Conservation (phyloP, 164 flowering plant genomes). For the Vitis rotundifolia region DNA sequence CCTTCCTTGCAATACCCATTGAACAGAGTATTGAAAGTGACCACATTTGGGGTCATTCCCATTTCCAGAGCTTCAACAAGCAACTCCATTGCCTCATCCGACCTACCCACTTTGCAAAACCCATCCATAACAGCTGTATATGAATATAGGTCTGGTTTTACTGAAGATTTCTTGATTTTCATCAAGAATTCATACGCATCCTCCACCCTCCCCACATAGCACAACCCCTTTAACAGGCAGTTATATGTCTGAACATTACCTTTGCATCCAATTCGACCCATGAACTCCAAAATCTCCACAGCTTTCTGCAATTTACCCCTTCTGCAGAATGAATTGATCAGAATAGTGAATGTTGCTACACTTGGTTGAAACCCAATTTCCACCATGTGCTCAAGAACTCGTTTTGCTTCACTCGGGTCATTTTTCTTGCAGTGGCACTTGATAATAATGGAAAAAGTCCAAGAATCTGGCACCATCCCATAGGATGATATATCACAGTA, state of each 20-base stretch:
- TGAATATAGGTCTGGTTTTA: slow-evolving; percentile 65
- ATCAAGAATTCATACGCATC: slow-evolving; percentile 60
- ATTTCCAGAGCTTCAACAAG: slow-evolving; percentile 56
- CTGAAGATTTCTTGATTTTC: slow-evolving; percentile 44
- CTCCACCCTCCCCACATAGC: slow-evolving; percentile 82
- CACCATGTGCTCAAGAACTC: slow-evolving; percentile 51
- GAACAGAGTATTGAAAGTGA: slow-evolving; percentile 74
- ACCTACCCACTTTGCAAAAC: slow-evolving; percentile 83
- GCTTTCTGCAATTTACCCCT: slow-evolving; percentile 61
- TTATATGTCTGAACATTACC: slow-evolving; percentile 68
- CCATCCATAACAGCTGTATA: slow-evolving; percentile 87
- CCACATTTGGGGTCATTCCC: slow-evolving; percentile 62
- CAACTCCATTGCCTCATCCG: slow-evolving; percentile 74
- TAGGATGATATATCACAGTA: slow-evolving; percentile 29
- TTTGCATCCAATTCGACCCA: slow-evolving; percentile 48
- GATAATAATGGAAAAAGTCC: slow-evolving; percentile 53
- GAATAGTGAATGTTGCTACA: slow-evolving; percentile 49
- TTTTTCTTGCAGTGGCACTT: slow-evolving; percentile 50
- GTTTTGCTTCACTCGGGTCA: slow-evolving; percentile 42
- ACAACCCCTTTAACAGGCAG: slow-evolving; percentile 80
- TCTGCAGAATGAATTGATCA: slow-evolving; percentile 57
- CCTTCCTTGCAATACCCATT: slow-evolving; percentile 80
- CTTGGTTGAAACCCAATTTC: slow-evolving; percentile 52
- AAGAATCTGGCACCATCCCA: slow-evolving; percentile 43
- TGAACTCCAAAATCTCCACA: slow-evolving; percentile 52